phyloP scores from a whole-genome alignment of 192 early-diverging fungal species.

The Jimgerdemannia flammicorona region DNA sequence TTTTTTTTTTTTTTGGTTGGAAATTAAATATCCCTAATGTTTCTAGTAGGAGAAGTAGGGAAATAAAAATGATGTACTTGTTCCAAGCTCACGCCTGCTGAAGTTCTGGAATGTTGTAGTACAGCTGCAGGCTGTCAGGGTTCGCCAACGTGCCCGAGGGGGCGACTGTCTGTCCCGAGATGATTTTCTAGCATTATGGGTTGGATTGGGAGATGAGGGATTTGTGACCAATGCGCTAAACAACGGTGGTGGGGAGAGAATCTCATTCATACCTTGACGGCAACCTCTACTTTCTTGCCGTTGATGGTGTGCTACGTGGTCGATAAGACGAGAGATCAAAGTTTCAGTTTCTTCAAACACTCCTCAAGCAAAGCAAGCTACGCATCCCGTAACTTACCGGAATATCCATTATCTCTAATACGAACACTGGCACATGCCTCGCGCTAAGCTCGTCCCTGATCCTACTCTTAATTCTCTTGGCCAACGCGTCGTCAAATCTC shows the following conservation, averaged over 20 bases:
- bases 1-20: too few species aligned
- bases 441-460: constrained; percentile 86
- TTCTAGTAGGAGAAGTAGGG: too few species aligned
- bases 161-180: constrained; percentile 76
- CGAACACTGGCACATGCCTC: constrained; percentile 87
- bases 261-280: constrained; percentile 68
- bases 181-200: constrained; percentile 44
- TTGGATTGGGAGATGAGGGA: constrained; percentile 12
- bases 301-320: constrained; percentile 78
- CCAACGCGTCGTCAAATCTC: constrained; percentile 55
- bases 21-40: too few species aligned
- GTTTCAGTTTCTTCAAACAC: not conserved
- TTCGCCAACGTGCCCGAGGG: constrained; percentile 82
- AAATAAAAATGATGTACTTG: too few species aligned
- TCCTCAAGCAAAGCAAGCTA: not conserved
- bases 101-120: constrained; percentile 74
- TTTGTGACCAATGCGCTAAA: constrained; percentile 20
- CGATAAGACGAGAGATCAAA: not conserved
- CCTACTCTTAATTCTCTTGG: constrained; percentile 64
- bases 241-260: constrained; percentile 29
- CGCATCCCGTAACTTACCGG: constrained; percentile 50
- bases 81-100: constrained; percentile 8
- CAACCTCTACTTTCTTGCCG: constrained; percentile 97
- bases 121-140: constrained; percentile 83
- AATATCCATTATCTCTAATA: constrained; percentile 77